Percentiles rank a stretch among this genome's conserved stretches.
phyloP scores from a whole-genome alignment of 805 yeast genomes.

The Myxozyma neglecta region DNA sequence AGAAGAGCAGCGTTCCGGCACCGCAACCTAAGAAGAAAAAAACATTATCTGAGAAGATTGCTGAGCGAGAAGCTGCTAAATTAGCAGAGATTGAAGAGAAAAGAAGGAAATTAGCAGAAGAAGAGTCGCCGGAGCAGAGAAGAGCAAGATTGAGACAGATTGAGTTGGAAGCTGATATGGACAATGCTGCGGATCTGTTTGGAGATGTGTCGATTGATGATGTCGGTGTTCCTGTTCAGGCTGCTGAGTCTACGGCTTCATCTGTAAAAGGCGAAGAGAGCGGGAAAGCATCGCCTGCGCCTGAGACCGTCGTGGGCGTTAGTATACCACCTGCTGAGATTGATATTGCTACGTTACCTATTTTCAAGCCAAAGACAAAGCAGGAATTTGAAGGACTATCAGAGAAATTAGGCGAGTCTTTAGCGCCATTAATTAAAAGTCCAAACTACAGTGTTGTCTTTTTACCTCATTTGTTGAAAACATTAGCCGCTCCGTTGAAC shows the following conservation, averaged over 20 bases:
- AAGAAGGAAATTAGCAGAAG: conserved; percentile 31
- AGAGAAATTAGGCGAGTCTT: conserved; percentile 55
- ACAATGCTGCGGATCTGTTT: conserved; percentile 89
- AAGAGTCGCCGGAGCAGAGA: conserved; percentile 64
- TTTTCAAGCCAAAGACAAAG: conserved; percentile 79
- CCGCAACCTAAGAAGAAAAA: conserved; percentile 9
- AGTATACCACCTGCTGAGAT: not conserved
- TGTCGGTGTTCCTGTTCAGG: not conserved
- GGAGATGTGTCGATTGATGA: conserved; percentile 50
- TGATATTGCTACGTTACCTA: conserved; percentile 42
- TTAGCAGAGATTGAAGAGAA: conserved; percentile 12
- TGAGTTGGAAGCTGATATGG: conserved; percentile 80
- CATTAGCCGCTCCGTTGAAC: conserved; percentile 74
- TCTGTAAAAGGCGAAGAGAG: not conserved
- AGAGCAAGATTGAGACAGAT: conserved; percentile 74
- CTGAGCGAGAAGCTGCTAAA: conserved; percentile 50
- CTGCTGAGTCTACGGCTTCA: conserved; percentile 31
- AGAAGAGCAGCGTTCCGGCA: conserved; percentile 39
- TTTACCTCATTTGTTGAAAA: conserved; percentile 84
- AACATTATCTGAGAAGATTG: conserved; percentile 44
- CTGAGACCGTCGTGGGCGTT: not conserved
- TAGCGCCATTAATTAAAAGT: conserved; percentile 47
- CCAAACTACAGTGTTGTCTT: conserved; percentile 67
- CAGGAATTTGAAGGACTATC: conserved; percentile 76
- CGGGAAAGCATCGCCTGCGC: not conserved